Evolutionary conservation across 768 basidiomycete species (phyloP), one percentile per base, ranked within the genome.

Genomic region (Rubroboletus pulcherrimus): DNA sequence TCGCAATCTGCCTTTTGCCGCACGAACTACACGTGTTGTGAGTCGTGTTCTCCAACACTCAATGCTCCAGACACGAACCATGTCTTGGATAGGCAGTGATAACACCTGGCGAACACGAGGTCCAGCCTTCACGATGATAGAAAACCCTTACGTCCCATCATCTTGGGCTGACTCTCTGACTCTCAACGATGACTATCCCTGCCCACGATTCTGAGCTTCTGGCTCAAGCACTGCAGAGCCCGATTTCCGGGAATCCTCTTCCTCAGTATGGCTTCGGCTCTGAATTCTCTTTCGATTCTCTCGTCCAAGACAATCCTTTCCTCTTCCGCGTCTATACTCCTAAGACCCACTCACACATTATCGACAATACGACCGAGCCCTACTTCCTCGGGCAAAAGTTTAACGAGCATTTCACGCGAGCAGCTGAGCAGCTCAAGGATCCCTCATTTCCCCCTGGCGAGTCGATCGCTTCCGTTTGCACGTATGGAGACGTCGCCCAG

Each of bases 261-360:
- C 87, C 89, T 51, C 89, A 89, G 69, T 85, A 86, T 63, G 88
- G 89, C 50, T 90, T 89, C 66, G 80, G 83, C 41, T 66, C 80
- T 41, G 81, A 86, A 59, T 71, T 79, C 66, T 75, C 82, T 41
- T 91, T 91, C 66, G 78, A 81, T 50, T 74, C 71, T 35, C 80
- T 91, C 42, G 71, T 85, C 60, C 73, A 78, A 51, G 75, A 78
- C 51, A 91, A 90, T 66, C 83, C 80, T 34, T 90, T 89, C 71
- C 78, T 91, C 63, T 91, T 87, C 75, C 87, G 89, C 41, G 82
- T 91, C 14, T 85, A 91, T 67, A 89, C 88, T 35, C 89, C 89
- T 30, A 87, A 83, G 65, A 77, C 79, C 53, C 77, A 73, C 41
- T 80, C 81, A 2, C 79, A 79, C 19, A 78, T 78, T 61, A 72